These are phyloP conservation scores for Colletotrichum costaricense DNA, from an alignment of 2,329 filamentous ascomycete species.

Conservation along the genomic window DNA sequence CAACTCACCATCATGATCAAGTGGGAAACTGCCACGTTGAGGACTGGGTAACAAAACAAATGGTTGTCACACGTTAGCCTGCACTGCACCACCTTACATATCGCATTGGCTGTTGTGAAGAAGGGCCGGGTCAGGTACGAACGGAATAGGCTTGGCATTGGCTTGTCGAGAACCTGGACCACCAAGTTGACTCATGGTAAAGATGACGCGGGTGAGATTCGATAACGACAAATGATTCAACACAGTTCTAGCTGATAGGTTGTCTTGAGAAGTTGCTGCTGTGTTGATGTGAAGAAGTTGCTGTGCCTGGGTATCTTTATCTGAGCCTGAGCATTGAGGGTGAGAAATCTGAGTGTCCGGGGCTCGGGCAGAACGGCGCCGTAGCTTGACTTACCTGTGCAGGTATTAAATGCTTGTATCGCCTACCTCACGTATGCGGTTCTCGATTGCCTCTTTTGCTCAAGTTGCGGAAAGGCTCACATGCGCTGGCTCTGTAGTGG, in stretches of 20 bases:
- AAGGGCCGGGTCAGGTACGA: slow-evolving; percentile 47
- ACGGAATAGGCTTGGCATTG: slow-evolving; percentile 77
- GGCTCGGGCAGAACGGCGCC: background rate
- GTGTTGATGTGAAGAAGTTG: background rate
- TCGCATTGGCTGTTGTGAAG: background rate
- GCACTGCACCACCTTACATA: background rate
- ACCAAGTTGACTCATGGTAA: slow-evolving; percentile 73
- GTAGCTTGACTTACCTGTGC: background rate
- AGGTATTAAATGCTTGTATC: background rate
- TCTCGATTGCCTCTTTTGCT: background rate
- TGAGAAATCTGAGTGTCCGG: background rate
- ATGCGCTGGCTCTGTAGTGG: background rate
- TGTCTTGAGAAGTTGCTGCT: background rate
- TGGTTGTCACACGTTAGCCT: background rate
- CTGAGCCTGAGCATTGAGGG: background rate
- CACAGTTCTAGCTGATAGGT: background rate
- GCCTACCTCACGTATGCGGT: background rate
- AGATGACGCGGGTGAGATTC: background rate
- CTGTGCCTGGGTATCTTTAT: background rate
- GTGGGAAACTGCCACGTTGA: slow-evolving; percentile 93
- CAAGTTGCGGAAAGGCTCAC: background rate
- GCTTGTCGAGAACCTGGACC: slow-evolving; percentile 74
- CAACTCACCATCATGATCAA: slow-evolving; percentile 84
- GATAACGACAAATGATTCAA: background rate
- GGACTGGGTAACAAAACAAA: slow-evolving; percentile 64